Evolutionary conservation across 148 eudicot genomes (phyloP), one percentile per base, ranked within the genome.

Genomic region (Camellia granthamiana): DNA sequence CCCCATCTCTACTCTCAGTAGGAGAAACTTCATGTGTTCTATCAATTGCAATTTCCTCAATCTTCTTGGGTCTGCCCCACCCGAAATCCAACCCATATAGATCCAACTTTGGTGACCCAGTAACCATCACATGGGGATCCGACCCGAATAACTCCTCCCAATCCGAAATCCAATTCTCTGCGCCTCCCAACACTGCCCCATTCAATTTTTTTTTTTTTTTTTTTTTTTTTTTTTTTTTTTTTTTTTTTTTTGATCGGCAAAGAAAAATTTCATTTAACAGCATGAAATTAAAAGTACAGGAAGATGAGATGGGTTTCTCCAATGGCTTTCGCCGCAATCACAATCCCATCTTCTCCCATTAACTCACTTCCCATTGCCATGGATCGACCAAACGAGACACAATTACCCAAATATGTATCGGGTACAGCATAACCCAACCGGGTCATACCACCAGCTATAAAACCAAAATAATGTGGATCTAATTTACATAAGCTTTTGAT

Each of bases 81-180:
- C 94, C 94, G 66, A 91, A 89, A 83, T 91, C 91, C 60, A 82
- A 69, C 47, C 75, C 84, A 47, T 89, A 91, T 41, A 83, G 83
- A 44, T 83, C 70, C 77, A 89, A 78, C 78, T 88, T 91, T 0
- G 92, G 92, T 15, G 94, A 89, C 58, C 94, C 94, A 10, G 88
- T 83, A 41, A 90, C 88, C 77, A 76, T 83, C n/a, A 88, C 75
- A 9, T 81, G 84, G 3, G 23, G 60, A 38, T 83, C 83, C 43
- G 87, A 79, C 78, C 79, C 82, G 18, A 72, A 66, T 9, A 89
- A 13, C 12, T 3, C 67, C 74, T 79, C 72, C 85, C 87, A 81
- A 12, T 84, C 89, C 6, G 79, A 77, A 12, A 88, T 84, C 93
- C 91, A 86, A 0, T 42, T 77, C 59, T 77, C 82, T 3, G 79